These are phyloP conservation scores for Penicillium sp. DNA, from an alignment of 2,329 filamentous ascomycete species.

Conservation along the genomic window DNA sequence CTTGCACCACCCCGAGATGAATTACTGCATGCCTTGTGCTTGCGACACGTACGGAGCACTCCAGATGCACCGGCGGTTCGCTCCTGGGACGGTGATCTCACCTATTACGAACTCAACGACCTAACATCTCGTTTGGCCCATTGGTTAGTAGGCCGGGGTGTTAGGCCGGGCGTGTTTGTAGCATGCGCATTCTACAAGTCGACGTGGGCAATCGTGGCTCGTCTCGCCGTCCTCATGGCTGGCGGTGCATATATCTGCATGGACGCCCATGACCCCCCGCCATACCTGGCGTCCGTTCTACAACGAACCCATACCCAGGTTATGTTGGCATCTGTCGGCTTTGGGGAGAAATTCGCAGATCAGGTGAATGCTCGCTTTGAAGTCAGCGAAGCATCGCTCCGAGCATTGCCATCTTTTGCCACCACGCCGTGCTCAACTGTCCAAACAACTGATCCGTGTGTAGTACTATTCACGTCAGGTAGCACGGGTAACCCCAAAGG, in stretches of 20 bases:
- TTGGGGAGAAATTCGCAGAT: conserved; percentile 4
- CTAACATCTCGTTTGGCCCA: conserved; percentile 12
- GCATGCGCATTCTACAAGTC: conserved; percentile 22
- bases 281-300: conserved; percentile 67
- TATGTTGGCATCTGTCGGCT: conserved; percentile 54
- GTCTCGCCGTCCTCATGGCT: conserved; percentile 21
- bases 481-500: conserved; percentile 29
- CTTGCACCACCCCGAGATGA: conserved; percentile 8
- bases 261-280: conserved; percentile 70
- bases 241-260: conserved; percentile 65
- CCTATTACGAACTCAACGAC: conserved; percentile 15
- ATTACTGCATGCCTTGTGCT: conserved; percentile 18
- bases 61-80: conserved; percentile 17
- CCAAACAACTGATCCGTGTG: conserved; percentile 18
- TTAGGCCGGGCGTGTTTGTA: conserved; percentile 15
- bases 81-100: conserved; percentile 22
- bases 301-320: conserved; percentile 67
- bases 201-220: conserved; percentile 21
- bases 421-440: conserved; percentile 7
- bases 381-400: conserved; percentile 12
- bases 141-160: conserved; percentile 15
- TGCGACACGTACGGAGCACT: conserved; percentile 10
- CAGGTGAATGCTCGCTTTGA: conserved; percentile 11
- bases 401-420: background rate
- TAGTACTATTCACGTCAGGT: conserved; percentile 29